A percentile compares a stretch with the other conserved stretches of the same genome.
Evolutionary conservation across 2,329 filamentous ascomycete genomes (phyloP).

Genomic region (Magnaporthales sp.): DNA sequence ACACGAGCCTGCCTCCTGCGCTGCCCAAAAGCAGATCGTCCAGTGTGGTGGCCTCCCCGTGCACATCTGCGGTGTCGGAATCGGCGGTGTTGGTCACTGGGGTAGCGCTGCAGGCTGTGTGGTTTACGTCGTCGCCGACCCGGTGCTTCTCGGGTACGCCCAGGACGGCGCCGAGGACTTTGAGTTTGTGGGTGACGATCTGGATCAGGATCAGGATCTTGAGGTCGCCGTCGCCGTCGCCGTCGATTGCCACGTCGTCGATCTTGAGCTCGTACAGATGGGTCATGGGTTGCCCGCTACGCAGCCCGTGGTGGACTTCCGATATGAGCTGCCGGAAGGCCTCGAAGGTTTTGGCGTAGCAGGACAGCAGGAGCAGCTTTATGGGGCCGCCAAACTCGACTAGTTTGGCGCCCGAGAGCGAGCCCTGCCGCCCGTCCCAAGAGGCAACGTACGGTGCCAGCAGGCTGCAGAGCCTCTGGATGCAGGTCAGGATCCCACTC

Average conservation of each 20-base stretch:
- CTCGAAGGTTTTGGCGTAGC: background rate
- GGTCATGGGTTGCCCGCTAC: background rate
- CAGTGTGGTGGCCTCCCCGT: background rate
- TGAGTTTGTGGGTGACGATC: background rate
- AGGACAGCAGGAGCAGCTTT: background rate
- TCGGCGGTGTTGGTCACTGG: background rate
- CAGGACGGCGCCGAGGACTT: background rate
- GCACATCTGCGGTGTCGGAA: background rate
- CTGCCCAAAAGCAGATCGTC: background rate
- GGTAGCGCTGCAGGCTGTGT: background rate
- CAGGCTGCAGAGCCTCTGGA: background rate
- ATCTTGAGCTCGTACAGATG: background rate
- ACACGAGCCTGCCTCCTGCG: background rate
- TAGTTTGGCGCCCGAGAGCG: background rate
- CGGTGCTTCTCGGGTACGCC: background rate
- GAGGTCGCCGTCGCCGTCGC: background rate
- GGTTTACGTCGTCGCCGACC: background rate
- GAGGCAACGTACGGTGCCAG: background rate
- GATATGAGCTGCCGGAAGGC: constrained; percentile 1
- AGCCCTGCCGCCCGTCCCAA: background rate
- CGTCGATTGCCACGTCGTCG: background rate
- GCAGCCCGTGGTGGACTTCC: background rate
- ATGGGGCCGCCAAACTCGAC: background rate
- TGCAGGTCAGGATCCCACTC: background rate
- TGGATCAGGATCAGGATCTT: background rate